Evolutionary conservation across 140 eudicot genomes (phyloP).

Genomic region (Bidens hawaiensis): DNA sequence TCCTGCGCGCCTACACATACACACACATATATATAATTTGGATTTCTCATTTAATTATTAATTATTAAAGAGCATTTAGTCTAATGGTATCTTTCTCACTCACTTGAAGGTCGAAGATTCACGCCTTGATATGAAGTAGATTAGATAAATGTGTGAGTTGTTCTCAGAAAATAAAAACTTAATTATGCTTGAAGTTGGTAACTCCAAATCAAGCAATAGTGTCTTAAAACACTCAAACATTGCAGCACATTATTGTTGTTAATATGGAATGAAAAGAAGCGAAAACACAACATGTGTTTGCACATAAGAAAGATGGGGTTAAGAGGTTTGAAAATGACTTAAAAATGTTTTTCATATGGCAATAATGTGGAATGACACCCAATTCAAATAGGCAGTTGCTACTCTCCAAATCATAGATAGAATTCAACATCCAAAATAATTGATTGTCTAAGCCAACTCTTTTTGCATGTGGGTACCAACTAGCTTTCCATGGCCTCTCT

Average conservation of each 20-base stretch:
- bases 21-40: too few species aligned
- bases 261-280: constrained; percentile 19
- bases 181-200: constrained; percentile 3
- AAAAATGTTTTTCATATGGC: constrained; percentile 29
- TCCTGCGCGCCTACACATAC: too few species aligned
- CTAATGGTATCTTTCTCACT: too few species aligned
- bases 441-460: constrained; percentile 20
- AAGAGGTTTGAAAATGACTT: constrained; percentile 20
- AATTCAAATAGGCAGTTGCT: constrained; percentile 18
- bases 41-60: too few species aligned
- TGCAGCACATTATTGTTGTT: constrained; percentile 29
- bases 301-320: constrained; percentile 17
- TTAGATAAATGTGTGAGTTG: too few species aligned
- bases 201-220: constrained; percentile 22
- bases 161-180: too few species aligned
- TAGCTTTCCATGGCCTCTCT: constrained; percentile 9
- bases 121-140: too few species aligned
- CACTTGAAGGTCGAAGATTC: too few species aligned
- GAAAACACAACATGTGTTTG: constrained; percentile 37
- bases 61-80: too few species aligned
- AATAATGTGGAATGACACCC: constrained; percentile 33
- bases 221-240: constrained; percentile 29
- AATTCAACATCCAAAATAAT: constrained; percentile 28
- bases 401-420: constrained; percentile 16
- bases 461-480: constrained; percentile 34